Conservation (phyloP, 148 eudicot genomes). For the Heliosperma pusillum region DNA sequence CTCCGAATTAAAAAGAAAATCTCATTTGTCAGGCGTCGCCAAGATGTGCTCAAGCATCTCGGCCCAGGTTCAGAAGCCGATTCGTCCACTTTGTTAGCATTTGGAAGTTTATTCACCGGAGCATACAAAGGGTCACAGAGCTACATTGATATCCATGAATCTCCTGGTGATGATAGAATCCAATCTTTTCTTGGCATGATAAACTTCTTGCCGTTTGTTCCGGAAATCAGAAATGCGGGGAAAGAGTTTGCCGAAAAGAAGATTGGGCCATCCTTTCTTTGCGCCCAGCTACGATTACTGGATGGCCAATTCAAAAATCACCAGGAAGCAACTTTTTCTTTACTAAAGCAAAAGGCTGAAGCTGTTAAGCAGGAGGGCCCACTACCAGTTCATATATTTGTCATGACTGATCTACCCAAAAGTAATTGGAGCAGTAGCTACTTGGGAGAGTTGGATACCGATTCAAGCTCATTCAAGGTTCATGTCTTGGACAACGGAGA, state of each 20-base stretch:
- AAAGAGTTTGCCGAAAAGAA: constrained; percentile 47
- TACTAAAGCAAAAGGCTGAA: constrained; percentile 30
- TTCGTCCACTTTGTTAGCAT: constrained; percentile 55
- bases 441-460: constrained; percentile 31
- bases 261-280: constrained; percentile 41
- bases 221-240: constrained; percentile 55
- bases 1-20: constrained; percentile 74
- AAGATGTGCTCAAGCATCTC: constrained; percentile 58
- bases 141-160: constrained; percentile 60
- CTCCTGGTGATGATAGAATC: constrained; percentile 49
- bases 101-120: constrained; percentile 84
- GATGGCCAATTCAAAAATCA: constrained; percentile 54
- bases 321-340: constrained; percentile 39
- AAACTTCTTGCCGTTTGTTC: constrained; percentile 64
- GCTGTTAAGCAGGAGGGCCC: constrained; percentile 28
- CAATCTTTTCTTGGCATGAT: constrained; percentile 56
- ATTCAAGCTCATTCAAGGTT: constrained; percentile 28
- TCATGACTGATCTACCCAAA: constrained; percentile 50
- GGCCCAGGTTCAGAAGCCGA: constrained; percentile 70
- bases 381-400: constrained; percentile 36
- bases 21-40: constrained; percentile 60
- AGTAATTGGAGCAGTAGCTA: constrained; percentile 39
- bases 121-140: constrained; percentile 74
- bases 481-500: constrained; percentile 31
- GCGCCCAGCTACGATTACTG: constrained; percentile 45